Evolutionary conservation across 352 stramenopile genomes (phyloP).

Genomic region (Blastocystis sp.): DNA sequence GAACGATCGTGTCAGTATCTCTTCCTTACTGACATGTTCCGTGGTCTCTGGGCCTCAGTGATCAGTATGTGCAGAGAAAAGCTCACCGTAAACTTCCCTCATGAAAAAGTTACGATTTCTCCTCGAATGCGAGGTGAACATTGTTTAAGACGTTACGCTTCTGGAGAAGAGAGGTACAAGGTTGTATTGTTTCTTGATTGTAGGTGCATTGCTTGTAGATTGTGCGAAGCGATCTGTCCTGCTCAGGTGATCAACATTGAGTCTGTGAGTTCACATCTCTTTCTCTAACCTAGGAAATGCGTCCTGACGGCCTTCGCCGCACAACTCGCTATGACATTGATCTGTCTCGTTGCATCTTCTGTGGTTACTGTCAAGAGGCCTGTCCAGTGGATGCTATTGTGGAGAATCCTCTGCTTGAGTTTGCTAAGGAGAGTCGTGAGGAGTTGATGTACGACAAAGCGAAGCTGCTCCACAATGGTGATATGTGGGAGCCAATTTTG

Average conservation of each 20-base stretch:
- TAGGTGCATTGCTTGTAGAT: constrained; percentile 98
- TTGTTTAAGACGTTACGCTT: constrained; percentile 92
- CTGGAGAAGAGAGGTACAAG: constrained; percentile 87
- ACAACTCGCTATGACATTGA: constrained; percentile 99
- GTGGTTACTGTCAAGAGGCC: constrained; percentile 87
- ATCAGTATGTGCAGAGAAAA: constrained; percentile 73
- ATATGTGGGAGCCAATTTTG: constrained; percentile 99
- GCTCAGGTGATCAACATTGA: constrained; percentile 99
- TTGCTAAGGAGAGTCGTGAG: constrained; percentile 96
- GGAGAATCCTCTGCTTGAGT: constrained; percentile 99
- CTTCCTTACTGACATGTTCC: constrained; percentile 83
- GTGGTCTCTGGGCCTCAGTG: constrained; percentile 73
- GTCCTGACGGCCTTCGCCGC: constrained; percentile 89
- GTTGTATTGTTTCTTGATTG: not conserved
- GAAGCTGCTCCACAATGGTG: constrained; percentile 97
- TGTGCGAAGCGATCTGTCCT: constrained; percentile 98
- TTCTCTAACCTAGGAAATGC: constrained; percentile 73
- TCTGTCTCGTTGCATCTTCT: constrained; percentile 99
- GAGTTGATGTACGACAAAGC: constrained; percentile 99
- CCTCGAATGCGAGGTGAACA: constrained; percentile 97
- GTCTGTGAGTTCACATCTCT: constrained; percentile 69
- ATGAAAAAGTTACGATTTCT: constrained; percentile 89
- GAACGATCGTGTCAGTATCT: constrained; percentile 65
- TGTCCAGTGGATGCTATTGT: constrained; percentile 99
- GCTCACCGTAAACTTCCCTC: constrained; percentile 98